Percentiles rank a stretch among this genome's conserved stretches.
Conservation (phyloP, 2,329 filamentous ascomycete genomes). For the Fusarium hainanense region DNA sequence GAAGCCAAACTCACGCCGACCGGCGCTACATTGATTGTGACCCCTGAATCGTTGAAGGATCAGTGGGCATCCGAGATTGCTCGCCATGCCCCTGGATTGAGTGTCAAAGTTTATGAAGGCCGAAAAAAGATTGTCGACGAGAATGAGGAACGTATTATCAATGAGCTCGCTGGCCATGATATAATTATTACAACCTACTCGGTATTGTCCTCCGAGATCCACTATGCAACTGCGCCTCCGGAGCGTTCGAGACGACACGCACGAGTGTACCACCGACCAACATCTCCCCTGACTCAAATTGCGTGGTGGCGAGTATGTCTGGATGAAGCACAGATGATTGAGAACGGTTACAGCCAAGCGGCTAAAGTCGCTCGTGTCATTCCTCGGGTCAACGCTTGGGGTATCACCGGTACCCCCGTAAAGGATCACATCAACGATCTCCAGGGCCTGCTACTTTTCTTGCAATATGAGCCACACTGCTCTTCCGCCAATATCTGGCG, state of each 20-base stretch:
- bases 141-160: slow-evolving; percentile 55
- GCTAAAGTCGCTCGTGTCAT: slow-evolving; percentile 83
- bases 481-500: slow-evolving; percentile 74
- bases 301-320: slow-evolving; percentile 88
- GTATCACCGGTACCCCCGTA: slow-evolving; percentile 87
- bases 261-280: slow-evolving; percentile 72
- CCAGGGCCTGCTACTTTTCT: slow-evolving; percentile 82
- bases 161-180: slow-evolving; percentile 63
- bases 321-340: slow-evolving; percentile 91
- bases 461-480: slow-evolving; percentile 81
- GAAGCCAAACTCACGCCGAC: slow-evolving; percentile 58
- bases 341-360: slow-evolving; percentile 85
- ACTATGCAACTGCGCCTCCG: slow-evolving; percentile 78
- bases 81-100: slow-evolving; percentile 67
- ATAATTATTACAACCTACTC: slow-evolving; percentile 74
- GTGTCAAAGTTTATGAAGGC: slow-evolving; percentile 68
- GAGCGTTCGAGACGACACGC: slow-evolving; percentile 73
- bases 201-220: slow-evolving; percentile 81
- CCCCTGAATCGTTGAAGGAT: slow-evolving; percentile 64
- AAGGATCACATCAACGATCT: slow-evolving; percentile 82
- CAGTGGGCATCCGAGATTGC: slow-evolving; percentile 72
- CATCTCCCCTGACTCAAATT: slow-evolving; percentile 82
- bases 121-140: slow-evolving; percentile 51
- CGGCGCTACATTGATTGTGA: slow-evolving; percentile 70
- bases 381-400: slow-evolving; percentile 89